Percentiles rank a stretch among this genome's conserved stretches.
These are phyloP conservation scores for Aureobasidium leucospermi DNA, from an alignment of 2,329 filamentous ascomycete species.

Conservation along the genomic window DNA sequence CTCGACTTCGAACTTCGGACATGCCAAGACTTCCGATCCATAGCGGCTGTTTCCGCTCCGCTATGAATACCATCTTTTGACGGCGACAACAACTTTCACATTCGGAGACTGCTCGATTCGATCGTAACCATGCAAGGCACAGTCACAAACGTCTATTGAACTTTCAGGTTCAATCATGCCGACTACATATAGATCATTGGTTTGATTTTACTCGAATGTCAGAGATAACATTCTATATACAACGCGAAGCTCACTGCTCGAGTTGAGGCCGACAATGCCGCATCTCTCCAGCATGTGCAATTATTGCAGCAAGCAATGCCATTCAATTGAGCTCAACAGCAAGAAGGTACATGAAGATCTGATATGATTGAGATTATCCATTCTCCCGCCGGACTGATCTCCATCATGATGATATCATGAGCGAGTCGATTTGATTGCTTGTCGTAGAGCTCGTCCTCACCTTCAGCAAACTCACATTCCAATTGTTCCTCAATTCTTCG, in stretches of 20 bases:
- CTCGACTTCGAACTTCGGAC: background rate
- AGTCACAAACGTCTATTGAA: no score
- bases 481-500: background rate
- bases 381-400: background rate
- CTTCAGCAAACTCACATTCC: background rate
- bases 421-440: background rate
- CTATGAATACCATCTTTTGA: background rate
- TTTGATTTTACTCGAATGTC: background rate
- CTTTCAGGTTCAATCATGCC: no score
- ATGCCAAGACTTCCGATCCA: constrained; percentile 6
- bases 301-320: background rate
- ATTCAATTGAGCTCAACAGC: background rate
- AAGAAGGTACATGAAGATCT: background rate
- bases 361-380: background rate
- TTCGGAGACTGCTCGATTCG: no score
- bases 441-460: background rate
- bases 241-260: background rate
- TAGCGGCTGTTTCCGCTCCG: background rate
- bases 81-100: background rate
- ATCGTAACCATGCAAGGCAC: no score
- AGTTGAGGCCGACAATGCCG: background rate
- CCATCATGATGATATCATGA: constrained; percentile 12
- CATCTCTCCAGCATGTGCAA: no score
- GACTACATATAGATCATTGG: no score
- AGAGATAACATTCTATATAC: background rate